Evolutionary conservation across 768 basidiomycete species (phyloP).

Genomic region (Tricholoma sp.): DNA sequence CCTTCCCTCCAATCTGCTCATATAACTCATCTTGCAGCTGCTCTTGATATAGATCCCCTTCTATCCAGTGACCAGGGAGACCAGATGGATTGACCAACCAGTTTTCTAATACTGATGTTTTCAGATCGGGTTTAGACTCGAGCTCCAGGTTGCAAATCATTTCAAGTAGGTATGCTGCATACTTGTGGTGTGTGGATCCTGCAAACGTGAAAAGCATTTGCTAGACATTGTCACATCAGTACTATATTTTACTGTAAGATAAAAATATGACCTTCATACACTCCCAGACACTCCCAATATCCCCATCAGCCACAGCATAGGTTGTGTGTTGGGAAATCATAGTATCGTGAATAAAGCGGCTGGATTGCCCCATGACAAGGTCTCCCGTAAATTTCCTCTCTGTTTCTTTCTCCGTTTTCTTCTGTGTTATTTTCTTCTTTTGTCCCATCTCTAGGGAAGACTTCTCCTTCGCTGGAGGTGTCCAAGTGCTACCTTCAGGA

Average conservation of each 20-base stretch:
- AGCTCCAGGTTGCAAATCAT: slow-evolving; percentile 24
- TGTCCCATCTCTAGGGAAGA: neutral
- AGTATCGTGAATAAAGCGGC: slow-evolving; percentile 17
- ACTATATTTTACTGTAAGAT: no score
- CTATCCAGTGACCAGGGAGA: slow-evolving; percentile 16
- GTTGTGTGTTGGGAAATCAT: slow-evolving; percentile 16
- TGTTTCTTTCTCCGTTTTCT: neutral
- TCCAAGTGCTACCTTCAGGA: neutral
- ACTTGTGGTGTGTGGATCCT: slow-evolving; percentile 27
- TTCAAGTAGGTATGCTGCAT: slow-evolving; percentile 28
- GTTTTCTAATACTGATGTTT: slow-evolving; percentile 18
- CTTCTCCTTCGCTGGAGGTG: neutral
- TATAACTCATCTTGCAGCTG: slow-evolving; percentile 27
- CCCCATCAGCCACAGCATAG: slow-evolving; percentile 25
- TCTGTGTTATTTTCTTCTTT: neutral
- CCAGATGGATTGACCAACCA: slow-evolving; percentile 30
- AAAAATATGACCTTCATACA: slow-evolving; percentile 20
- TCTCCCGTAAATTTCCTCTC: slow-evolving; percentile 11
- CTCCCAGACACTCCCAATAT: slow-evolving; percentile 28
- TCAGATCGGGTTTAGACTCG: slow-evolving; percentile 19
- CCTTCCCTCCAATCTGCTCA: slow-evolving; percentile 22
- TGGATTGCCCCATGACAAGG: slow-evolving; percentile 19
- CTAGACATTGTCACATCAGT: slow-evolving; percentile 4
- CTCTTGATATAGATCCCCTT: slow-evolving; percentile 30
- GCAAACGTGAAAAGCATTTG: slow-evolving; percentile 27